Base-by-base conservation (phyloP, 1,139 yeast species). In the Yamadazyma atmosphaerica region DNA sequence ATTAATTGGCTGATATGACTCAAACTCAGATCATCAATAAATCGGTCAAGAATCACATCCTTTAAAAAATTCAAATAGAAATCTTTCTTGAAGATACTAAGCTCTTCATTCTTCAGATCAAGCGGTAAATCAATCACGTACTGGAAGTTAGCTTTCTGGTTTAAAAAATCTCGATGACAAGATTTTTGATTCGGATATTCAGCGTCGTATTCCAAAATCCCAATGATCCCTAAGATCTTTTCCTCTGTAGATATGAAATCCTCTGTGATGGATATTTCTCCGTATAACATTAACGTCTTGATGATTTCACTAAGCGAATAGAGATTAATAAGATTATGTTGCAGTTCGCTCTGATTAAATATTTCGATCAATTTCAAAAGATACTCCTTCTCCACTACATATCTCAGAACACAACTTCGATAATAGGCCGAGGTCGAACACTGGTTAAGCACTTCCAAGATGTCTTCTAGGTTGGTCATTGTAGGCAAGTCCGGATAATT, bases 191-290 rank as follows among this genome's bases (percentile, higher is more conserved):
- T 72, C 0, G 96, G 95, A 51, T 75, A 86, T 40, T 86, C 95
- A 0, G 94, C 86, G 56, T 90, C 97, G 59, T 90, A 92, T 58
- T 92, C 98, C 35, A 92, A 63, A n/a, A 88, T 84, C 0, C 96
- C 95, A 8, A 84, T 76, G 4, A 86, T 64, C 0, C 86, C 86
- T 50, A 74, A 53, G 25, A 87, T 72, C 39, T 76, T 69, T 3
- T 73, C 75, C 47, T 85, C 92, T 4, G 60, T 47, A 2, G 76
- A 74, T 2, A 87, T 64, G 38, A 90, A 72, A 32, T 74, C 67
- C 42, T 88, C 96, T 30, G 89, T 62, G 4, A 92, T 68, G 10
- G 72, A 57, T 11, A 80, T 68, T 49, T 90, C 96, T 52, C 86
- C 86, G 60, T 84, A 83, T 30, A 84, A 65, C 17, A 89, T 69